Evolutionary conservation across 148 eudicot genomes (phyloP).

Genomic region (Vaccinium macrocarpon): DNA sequence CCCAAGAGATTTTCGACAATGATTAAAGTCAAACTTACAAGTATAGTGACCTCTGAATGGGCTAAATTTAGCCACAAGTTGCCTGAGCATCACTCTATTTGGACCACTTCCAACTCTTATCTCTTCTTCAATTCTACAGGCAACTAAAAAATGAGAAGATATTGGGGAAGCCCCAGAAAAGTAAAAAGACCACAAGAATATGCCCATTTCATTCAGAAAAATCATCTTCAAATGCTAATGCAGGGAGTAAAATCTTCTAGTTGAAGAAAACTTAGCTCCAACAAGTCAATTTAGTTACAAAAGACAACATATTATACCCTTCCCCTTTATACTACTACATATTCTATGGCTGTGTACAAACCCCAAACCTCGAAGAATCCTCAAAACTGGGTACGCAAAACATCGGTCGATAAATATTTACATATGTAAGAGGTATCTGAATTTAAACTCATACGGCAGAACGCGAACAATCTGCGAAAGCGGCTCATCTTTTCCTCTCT

Average conservation of each 20-base stretch:
- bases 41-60: not conserved
- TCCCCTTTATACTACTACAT: not conserved
- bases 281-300: constrained; percentile 17
- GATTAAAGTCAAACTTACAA: not conserved
- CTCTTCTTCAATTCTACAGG: not conserved
- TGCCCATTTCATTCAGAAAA: not conserved
- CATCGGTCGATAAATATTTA: constrained; percentile 5
- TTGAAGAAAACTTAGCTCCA: constrained; percentile 4
- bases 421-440: constrained; percentile 73
- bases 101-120: not conserved
- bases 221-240: not conserved
- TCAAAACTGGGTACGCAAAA: constrained; percentile 13
- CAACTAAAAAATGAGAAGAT: not conserved
- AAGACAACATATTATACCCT: constrained; percentile 13
- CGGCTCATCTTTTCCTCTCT: constrained; percentile 33
- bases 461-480: constrained; percentile 48
- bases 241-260: not conserved
- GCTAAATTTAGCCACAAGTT: not conserved
- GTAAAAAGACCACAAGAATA: not conserved
- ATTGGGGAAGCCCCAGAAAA: not conserved
- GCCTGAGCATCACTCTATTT: not conserved
- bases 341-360: constrained; percentile 27
- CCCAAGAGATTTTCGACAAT: not conserved
- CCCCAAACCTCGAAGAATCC: constrained; percentile 12
- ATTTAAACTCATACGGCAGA: constrained; percentile 74